Evolutionary conservation across 1,139 yeast species (phyloP), one percentile per base, ranked within the genome.

Genomic region (Debaryomyces fabryi): DNA sequence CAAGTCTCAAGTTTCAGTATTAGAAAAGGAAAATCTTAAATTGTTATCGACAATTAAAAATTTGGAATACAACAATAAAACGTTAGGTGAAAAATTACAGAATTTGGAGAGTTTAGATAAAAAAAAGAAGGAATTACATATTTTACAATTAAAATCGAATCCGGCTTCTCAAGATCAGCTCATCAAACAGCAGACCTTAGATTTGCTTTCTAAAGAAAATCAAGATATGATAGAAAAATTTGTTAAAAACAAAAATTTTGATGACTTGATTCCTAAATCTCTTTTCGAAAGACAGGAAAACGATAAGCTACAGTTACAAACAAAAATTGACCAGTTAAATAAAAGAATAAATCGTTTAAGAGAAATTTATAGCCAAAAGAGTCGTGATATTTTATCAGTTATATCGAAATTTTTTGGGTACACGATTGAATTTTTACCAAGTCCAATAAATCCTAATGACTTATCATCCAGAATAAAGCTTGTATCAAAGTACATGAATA

Each of bases 351-450:
- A 67, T 27, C 71, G 97, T 39, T 73, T 90, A 48, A 81, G 78
- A 56, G 83, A 84, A 53, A 78, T 82, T 12, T 90, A 83, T 60
- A 68, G 83, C n/a, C 78, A 80, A 50, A 87, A 88, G 62, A 85
- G 95, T n/a, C 69, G 78, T 35, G 95, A 88, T 59, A 84, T 88
- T 46, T 71, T 90, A 30, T 83, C 85, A 32, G 81, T 86, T 1
- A 84, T 90, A 0, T 82, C 85, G 44, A 76, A 85, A 10, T 74
- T 87, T 37, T 74, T 90, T 49, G 97, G 97, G 0, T 90, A 82
- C 65, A 78, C 81, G 32, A 71, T 91, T 24, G 96, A 88, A 60
- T 86, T 89, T 52, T 67, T 85, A 45, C 84, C 85, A 6, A 73
- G 76, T 48, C 80, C 86, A 35, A 77, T 82, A 24, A 86, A 86